phyloP scores from a whole-genome alignment of 1,284 basidiomycete species.

The Ustilago loliicola region DNA sequence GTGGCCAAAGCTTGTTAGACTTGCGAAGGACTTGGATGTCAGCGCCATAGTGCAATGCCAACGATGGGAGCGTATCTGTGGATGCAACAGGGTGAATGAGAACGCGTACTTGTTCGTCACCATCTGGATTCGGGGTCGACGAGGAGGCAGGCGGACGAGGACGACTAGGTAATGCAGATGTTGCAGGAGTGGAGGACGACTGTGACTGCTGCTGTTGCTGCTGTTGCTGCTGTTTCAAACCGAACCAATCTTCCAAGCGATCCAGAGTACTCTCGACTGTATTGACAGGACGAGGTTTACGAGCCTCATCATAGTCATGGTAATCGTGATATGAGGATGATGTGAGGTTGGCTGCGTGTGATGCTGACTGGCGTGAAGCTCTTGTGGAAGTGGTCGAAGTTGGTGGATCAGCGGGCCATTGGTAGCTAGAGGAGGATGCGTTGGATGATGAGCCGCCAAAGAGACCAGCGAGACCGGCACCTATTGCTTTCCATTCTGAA shows the following conservation, averaged over 20 bases:
- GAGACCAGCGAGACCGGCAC: constrained; percentile 44
- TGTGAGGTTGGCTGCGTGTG: constrained; percentile 6
- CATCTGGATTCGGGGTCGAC: not conserved
- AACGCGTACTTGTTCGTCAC: constrained; percentile 43
- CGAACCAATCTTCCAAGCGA: constrained; percentile 63
- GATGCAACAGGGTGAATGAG: constrained; percentile 65
- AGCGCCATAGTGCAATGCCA: constrained; percentile 67
- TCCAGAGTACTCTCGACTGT: constrained; percentile 56
- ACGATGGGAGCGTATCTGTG: constrained; percentile 58
- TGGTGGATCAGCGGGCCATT: constrained; percentile 49
- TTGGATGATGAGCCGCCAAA: constrained; percentile 29
- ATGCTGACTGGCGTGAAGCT: constrained; percentile 17
- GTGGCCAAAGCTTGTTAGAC: constrained; percentile 67
- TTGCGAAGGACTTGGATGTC: constrained; percentile 62
- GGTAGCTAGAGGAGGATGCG: constrained; percentile 18
- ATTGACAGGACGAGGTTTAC: constrained; percentile 24
- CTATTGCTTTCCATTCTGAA: constrained; percentile 49
- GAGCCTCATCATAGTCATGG: constrained; percentile 20
- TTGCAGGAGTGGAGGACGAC: not conserved
- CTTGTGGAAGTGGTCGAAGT: constrained; percentile 12
- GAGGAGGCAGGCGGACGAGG: not conserved
- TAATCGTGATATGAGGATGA: not conserved
- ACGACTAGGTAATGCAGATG: constrained; percentile 2
- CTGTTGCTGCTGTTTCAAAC: constrained; percentile 37
- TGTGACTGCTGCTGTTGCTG: constrained; percentile 14